phyloP scores from a whole-genome alignment of 345 rosid species.

The Chamaenerion angustifolium region DNA sequence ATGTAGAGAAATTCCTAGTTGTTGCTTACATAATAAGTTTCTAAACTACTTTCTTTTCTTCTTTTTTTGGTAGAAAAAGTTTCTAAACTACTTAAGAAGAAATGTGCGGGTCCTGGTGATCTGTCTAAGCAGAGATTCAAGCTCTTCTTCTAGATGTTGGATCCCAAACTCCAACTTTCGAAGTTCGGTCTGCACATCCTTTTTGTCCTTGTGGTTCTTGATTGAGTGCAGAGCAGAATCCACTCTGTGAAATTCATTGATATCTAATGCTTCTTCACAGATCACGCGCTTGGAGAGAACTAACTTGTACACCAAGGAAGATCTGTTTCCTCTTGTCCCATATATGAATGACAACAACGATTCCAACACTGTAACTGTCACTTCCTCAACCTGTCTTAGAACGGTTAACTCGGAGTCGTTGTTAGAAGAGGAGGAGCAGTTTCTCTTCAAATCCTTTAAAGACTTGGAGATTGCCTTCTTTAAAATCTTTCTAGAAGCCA shows the following conservation, averaged over 20 bases:
- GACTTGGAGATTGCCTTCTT: slow-evolving; percentile 13
- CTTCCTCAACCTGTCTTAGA: slow-evolving; percentile 2
- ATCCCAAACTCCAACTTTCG: slow-evolving; percentile 24
- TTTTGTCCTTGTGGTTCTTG: background rate
- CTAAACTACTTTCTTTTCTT: no score
- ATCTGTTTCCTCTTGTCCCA: no score
- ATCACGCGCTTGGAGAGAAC: background rate
- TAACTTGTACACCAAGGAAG: background rate
- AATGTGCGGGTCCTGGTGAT: slow-evolving; percentile 33
- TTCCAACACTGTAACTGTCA: slow-evolving; percentile 1
- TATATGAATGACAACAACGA: background rate
- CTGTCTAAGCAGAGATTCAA: slow-evolving; percentile 17
- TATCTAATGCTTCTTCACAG: background rate
- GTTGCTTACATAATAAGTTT: no score
- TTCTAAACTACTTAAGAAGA: slow-evolving; percentile 15
- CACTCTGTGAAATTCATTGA: background rate
- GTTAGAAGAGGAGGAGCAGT: background rate
- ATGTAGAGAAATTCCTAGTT: no score
- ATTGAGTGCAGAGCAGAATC: no score
- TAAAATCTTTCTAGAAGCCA: slow-evolving; percentile 12
- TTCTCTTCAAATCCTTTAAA: slow-evolving; percentile 12
- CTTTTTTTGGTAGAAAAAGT: no score
- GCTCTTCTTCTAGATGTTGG: slow-evolving; percentile 27
- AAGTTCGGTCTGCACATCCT: slow-evolving; percentile 9
- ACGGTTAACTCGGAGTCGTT: background rate